Base-by-base conservation (phyloP, 768 basidiomycete species). In the Termitomyces sp. region DNA sequence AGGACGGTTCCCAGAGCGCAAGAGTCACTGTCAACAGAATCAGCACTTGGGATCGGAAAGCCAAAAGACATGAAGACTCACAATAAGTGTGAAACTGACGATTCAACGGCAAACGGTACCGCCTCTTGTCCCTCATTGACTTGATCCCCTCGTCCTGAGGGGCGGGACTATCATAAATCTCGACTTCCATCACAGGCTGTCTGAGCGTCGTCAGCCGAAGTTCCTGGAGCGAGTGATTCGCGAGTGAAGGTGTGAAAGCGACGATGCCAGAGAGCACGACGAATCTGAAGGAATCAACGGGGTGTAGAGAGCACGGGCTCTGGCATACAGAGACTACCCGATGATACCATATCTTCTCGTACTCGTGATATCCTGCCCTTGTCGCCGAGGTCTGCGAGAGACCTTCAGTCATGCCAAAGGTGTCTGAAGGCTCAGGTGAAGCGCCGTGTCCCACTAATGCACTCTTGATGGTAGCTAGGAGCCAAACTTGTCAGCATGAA, bases 91-190 rank as follows among this genome's bases (percentile, higher is more conserved):
- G 34, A 13, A 34, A 34, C 34, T 34, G 34, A 34, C 13, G 34
- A 34, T 13, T 34, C 34, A 34, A 34, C 34, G 87, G 71, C 58
- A 87, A 74, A 31, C 90, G 74, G 67, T 92, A 93, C 58, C 82
- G 76, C 59, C 83, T 73, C 71, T 92, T 91, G 57, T 87, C 78
- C 60, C 74, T 75, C 44, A 74, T 69, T 47, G 81, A 76, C 16
- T 73, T 34, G 34, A 34, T 34, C 34, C 34, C 10, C 34, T 34
- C 12, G 12, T 34, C 34, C 12, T 34, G 34, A 1, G 75, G 74
- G 0, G 73, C 65, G 2, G 74, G 76, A 5, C 76, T 76, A 20
- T 72, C 69, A 61, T 78, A 76, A 24, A 75, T 75, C 56, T 69
- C 65, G 36, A 66, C 62, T 16, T 36, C 44, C 9, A 26, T 16